Base-by-base conservation (phyloP, 495 filamentous ascomycete genomes). In the Saxophila tyrrhenica region DNA sequence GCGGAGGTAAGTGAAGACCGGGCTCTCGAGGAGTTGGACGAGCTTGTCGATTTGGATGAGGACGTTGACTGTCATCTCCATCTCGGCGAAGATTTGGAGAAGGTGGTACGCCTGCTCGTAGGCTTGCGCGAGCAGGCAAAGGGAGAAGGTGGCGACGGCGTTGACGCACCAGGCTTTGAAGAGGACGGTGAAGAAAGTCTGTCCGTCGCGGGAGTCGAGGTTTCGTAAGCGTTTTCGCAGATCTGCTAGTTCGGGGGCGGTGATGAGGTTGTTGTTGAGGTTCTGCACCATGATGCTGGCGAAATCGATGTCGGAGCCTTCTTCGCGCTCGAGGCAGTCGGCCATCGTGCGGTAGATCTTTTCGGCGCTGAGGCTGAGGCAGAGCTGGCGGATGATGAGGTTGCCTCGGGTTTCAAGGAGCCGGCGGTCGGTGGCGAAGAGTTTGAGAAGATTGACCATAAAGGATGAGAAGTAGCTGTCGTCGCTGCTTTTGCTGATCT, bases 201-300 rank as follows among this genome's bases (percentile, higher is more conserved):
- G 94, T 0, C 90, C 90, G 58, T 97, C 94, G 81, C 89, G 62
- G 24, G 48, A 50, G 51, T 97, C 92, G 11, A 95, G 74, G 64
- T 92, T 97, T 24, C 91, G 78, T 46, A 99, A 74, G 19, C 92
- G 76, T 67, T 94, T 95, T 44, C 94, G 78, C 43, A 99, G 73
- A 49, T 95, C 94, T 0, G 87, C 81, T 29, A 99, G 75, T 64
- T 99, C 89, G 0, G 94, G 94, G 0, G 94, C 94, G 11, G 94
- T 99, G 59, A 97, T 97, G 19, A 99, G 78, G 60, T 97, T 99
- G 63, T 99, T 99, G 70, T 99, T 99, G 43, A 99, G 75, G 67
- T 97, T 96, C 64, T 97, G 94, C 23, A 99, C 89, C 94, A 99
- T 99, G 61, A 97, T 99, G 59, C 90, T 95, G 17, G 94, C 89